These are phyloP conservation scores for Fragilaria crotonensis DNA, from an alignment of 108 stramenopile species.

Conservation along the genomic window DNA sequence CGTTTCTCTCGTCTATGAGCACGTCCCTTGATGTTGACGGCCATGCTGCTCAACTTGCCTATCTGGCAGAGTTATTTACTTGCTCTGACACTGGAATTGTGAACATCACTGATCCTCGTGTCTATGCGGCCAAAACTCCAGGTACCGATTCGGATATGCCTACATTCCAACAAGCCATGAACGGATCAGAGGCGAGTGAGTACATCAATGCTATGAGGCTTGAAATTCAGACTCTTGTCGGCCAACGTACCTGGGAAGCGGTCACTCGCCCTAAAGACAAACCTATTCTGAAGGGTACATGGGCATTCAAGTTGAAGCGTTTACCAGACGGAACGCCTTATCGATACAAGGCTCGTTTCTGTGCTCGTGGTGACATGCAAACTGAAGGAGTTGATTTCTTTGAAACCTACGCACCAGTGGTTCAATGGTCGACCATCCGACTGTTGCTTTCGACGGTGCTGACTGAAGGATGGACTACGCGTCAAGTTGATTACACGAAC, in stretches of 20 bases:
- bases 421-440: conserved; percentile 37
- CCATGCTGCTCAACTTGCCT: not conserved
- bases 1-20: not conserved
- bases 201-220: not conserved
- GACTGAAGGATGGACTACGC: conserved; percentile 14
- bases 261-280: not conserved
- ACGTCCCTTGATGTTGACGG: not conserved
- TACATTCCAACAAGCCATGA: conserved; percentile 14
- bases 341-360: conserved; percentile 33
- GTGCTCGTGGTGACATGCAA: conserved; percentile 20
- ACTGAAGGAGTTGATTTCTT: no score
- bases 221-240: not conserved
- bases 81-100: not conserved
- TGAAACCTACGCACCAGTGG: conserved; percentile 30
- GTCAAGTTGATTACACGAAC: conserved; percentile 43
- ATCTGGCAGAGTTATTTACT: not conserved
- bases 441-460: conserved; percentile 14
- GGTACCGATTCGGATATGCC: conserved; percentile 11
- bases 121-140: conserved; percentile 5
- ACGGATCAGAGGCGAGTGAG: conserved; percentile 1
- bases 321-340: conserved; percentile 29
- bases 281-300: not conserved
- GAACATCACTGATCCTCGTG: not conserved
- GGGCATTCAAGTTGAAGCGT: conserved; percentile 17
- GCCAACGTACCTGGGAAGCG: not conserved